These are phyloP conservation scores for Tricholoma hemisulphureum DNA, from an alignment of 768 basidiomycete species.

Conservation along the genomic window DNA sequence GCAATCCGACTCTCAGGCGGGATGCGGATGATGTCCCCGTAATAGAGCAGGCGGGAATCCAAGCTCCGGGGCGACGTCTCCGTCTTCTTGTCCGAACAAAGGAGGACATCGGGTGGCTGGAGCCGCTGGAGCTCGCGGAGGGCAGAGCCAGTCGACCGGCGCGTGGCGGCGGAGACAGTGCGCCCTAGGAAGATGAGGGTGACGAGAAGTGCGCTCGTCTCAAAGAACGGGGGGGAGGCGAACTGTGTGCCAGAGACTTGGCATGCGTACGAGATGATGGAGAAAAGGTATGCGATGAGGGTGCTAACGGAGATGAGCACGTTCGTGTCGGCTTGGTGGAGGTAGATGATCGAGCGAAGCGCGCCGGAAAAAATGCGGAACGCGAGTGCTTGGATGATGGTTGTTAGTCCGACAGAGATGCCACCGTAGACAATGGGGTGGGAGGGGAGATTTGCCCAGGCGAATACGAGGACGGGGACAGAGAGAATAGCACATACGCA, in stretches of 20 bases:
- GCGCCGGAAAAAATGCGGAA: slow-evolving; percentile 37
- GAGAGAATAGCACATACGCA: slow-evolving; percentile 30
- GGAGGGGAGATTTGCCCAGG: slow-evolving; percentile 39
- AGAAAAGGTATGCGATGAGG: slow-evolving; percentile 39
- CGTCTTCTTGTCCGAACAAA: slow-evolving; percentile 21
- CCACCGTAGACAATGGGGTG: slow-evolving; percentile 33
- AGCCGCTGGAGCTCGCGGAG: slow-evolving; percentile 31
- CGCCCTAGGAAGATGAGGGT: slow-evolving; percentile 42
- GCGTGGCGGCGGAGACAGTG: slow-evolving; percentile 35
- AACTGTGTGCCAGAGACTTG: slow-evolving; percentile 20
- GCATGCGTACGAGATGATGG: slow-evolving; percentile 37
- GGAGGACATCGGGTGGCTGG: slow-evolving; percentile 29
- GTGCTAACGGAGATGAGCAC: slow-evolving; percentile 39
- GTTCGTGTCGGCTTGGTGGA: slow-evolving; percentile 37
- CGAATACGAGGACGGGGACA: slow-evolving; percentile 41
- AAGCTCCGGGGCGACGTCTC: background rate
- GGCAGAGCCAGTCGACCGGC: slow-evolving; percentile 26
- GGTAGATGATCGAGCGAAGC: slow-evolving; percentile 34
- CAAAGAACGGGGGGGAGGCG: slow-evolving; percentile 38
- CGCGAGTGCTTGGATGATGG: slow-evolving; percentile 36
- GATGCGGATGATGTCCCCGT: slow-evolving; percentile 36
- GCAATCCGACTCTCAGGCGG: slow-evolving; percentile 32
- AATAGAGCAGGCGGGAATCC: slow-evolving; percentile 29
- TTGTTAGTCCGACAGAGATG: slow-evolving; percentile 37
- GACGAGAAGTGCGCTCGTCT: slow-evolving; percentile 42